These are phyloP conservation scores for Rubia balearica DNA, from an alignment of 305 asterid genomes.

Conservation along the genomic window DNA sequence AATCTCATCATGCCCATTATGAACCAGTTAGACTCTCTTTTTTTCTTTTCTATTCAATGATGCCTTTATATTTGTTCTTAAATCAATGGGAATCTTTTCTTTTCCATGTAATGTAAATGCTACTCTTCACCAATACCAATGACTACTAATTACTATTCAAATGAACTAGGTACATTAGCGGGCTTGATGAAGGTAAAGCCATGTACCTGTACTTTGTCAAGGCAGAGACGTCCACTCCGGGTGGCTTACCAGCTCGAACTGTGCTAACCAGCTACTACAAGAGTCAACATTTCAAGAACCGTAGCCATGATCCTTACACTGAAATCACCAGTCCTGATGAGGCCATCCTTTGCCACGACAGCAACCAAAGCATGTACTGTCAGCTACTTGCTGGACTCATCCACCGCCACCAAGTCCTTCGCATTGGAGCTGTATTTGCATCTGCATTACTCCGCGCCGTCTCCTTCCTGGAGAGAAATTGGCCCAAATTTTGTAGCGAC, in stretches of 20 bases:
- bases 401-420: constrained; percentile 62
- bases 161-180: constrained; percentile 36
- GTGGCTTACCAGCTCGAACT: constrained; percentile 66
- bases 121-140: not conserved
- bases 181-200: constrained; percentile 66
- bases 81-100: not conserved
- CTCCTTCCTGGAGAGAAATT: constrained; percentile 58
- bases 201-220: constrained; percentile 67
- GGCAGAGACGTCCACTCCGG: constrained; percentile 55
- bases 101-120: not conserved
- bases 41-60: not conserved
- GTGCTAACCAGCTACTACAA: constrained; percentile 75
- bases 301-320: constrained; percentile 47
- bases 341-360: constrained; percentile 58
- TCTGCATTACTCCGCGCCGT: constrained; percentile 67
- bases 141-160: not conserved
- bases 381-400: constrained; percentile 60
- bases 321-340: constrained; percentile 69
- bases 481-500: constrained; percentile 49
- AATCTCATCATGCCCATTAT: constrained; percentile 72
- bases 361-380: constrained; percentile 71
- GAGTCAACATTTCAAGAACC: constrained; percentile 54
- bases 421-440: constrained; percentile 76
- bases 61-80: not conserved
- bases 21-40: constrained; percentile 40